A percentile compares a stretch with the other conserved stretches of the same genome.
These are phyloP conservation scores for Solanum stenotomum DNA, from an alignment of 257 asterid species.

Conservation along the genomic window DNA sequence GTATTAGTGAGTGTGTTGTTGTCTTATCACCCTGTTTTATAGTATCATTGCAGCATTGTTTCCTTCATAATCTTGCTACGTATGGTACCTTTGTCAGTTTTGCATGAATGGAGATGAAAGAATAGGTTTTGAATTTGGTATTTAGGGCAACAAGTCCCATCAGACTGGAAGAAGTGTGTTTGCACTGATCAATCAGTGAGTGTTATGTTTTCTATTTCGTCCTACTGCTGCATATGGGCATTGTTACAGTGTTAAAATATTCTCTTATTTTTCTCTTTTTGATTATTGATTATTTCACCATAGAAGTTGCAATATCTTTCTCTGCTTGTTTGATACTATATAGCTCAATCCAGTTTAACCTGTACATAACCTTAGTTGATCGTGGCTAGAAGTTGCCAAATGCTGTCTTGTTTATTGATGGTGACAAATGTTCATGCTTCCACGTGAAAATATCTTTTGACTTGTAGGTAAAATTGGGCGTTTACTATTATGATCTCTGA, in stretches of 20 bases:
- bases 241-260: neutral
- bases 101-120: neutral
- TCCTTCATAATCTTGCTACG: neutral
- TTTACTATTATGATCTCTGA: slow-evolving; percentile 89
- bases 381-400: slow-evolving; percentile 10
- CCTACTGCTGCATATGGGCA: neutral
- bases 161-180: neutral
- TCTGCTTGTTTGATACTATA: neutral
- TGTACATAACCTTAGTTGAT: neutral
- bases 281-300: neutral
- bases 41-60: neutral
- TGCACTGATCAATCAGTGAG: neutral
- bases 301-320: neutral
- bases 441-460: slow-evolving; percentile 70
- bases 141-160: neutral
- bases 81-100: slow-evolving; percentile 15
- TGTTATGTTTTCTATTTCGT: neutral
- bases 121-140: neutral
- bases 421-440: slow-evolving; percentile 55
- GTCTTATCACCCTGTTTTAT: neutral
- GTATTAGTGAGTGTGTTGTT: neutral
- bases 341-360: neutral
- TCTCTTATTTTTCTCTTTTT: neutral
- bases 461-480: slow-evolving; percentile 92
- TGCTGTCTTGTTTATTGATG: slow-evolving; percentile 35